Conservation (phyloP, 1,284 basidiomycete genomes). For the Leccinum idahoense region DNA sequence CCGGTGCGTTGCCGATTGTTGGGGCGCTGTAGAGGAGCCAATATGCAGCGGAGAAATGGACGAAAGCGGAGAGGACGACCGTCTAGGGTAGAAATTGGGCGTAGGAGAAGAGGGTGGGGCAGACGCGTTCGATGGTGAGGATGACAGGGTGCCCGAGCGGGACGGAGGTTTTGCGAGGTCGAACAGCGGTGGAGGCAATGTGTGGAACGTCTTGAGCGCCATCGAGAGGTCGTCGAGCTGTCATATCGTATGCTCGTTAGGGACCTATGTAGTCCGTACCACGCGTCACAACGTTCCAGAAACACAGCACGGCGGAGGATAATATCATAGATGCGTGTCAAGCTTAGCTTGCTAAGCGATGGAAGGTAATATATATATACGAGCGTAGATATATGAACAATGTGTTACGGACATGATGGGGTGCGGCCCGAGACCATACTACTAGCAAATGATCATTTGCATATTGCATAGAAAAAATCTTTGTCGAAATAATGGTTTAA, state of each 20-base stretch:
- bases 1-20: no score
- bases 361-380: no score
- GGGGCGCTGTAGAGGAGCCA: background rate
- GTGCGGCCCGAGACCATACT: no score
- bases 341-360: no score
- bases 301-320: no score
- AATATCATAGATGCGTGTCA: no score
- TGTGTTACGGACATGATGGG: no score
- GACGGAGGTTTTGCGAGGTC: slow-evolving; percentile 27
- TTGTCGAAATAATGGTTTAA: no score
- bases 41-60: slow-evolving; percentile 9
- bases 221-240: slow-evolving; percentile 44
- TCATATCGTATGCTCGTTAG: background rate
- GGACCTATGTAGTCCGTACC: background rate
- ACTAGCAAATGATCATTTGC: no score
- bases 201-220: slow-evolving; percentile 42
- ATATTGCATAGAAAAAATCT: no score
- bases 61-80: slow-evolving; percentile 4
- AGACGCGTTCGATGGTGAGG: slow-evolving; percentile 16
- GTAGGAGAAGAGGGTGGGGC: slow-evolving; percentile 9
- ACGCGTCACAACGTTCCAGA: background rate
- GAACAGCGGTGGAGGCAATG: slow-evolving; percentile 39
- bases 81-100: slow-evolving; percentile 1
- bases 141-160: slow-evolving; percentile 27
- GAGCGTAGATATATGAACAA: no score